A percentile compares a stretch with the other conserved stretches of the same genome.
Evolutionary conservation across 225 moss, liverwort and hornwort genomes (phyloP).

Genomic region (Anthoceros angustus): DNA sequence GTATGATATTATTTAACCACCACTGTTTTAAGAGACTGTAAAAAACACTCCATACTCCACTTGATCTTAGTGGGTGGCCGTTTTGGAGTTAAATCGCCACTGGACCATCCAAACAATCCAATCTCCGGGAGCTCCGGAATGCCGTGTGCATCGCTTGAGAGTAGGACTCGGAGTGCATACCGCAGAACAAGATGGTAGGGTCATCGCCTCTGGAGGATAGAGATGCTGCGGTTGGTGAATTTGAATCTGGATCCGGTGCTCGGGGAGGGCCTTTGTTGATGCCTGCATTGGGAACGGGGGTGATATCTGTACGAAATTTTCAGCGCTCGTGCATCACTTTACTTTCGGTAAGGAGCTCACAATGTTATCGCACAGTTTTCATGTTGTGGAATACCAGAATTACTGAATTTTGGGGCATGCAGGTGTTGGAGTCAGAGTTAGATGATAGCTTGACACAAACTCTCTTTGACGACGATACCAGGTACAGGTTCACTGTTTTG

Average conservation of each 20-base stretch:
- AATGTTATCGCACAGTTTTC: neutral
- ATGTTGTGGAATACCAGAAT: slow-evolving; percentile 9
- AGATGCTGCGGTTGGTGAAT: slow-evolving; percentile 8
- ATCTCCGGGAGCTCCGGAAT: too few species aligned
- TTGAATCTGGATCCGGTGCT: slow-evolving; percentile 36
- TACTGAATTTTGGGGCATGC: neutral
- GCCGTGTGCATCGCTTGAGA: neutral
- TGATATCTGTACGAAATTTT: slow-evolving; percentile 51
- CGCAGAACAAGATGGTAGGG: neutral
- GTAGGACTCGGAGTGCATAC: neutral
- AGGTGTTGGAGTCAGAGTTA: slow-evolving; percentile 24
- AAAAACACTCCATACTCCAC: too few species aligned
- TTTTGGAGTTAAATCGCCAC: too few species aligned
- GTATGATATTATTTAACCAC: too few species aligned
- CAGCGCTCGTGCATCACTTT: slow-evolving; percentile 58
- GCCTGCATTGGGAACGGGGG: slow-evolving; percentile 69
- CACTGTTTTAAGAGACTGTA: too few species aligned
- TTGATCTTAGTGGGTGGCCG: too few species aligned
- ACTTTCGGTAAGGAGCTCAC: slow-evolving; percentile 26
- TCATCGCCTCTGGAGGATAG: neutral
- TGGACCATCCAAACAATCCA: too few species aligned
- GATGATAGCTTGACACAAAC: slow-evolving; percentile 12
- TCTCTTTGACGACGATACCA: slow-evolving; percentile 14
- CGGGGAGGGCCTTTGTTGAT: slow-evolving; percentile 67
- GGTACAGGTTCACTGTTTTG: neutral